Percentiles rank a stretch among this genome's conserved stretches.
Evolutionary conservation across 768 basidiomycete genomes (phyloP).

Genomic region (Glaciozyma antarctica): DNA sequence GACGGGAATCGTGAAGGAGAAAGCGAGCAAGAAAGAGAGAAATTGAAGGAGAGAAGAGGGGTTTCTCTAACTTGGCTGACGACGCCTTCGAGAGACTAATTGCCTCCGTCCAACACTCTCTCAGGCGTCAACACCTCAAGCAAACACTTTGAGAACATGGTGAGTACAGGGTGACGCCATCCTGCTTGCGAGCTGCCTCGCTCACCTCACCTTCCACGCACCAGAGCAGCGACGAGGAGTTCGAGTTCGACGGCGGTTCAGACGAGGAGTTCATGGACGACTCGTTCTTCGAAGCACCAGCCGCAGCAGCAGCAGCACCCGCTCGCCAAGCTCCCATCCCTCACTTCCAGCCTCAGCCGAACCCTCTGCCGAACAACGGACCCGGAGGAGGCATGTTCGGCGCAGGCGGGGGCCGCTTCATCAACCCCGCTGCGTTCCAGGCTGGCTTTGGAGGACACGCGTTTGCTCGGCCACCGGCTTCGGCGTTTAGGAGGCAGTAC

Average conservation of each 20-base stretch:
- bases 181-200: too few relatives aligned
- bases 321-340: not conserved
- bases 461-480: slow-evolving; percentile 44
- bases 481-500: slow-evolving; percentile 73
- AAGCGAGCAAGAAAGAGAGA: too few relatives aligned
- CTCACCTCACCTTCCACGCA: not conserved
- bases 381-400: not conserved
- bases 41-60: too few relatives aligned
- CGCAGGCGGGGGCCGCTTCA: slow-evolving; percentile 9
- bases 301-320: slow-evolving; percentile 6
- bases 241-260: slow-evolving; percentile 23
- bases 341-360: not conserved
- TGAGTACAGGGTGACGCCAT: too few relatives aligned
- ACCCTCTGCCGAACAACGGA: not conserved
- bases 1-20: too few relatives aligned
- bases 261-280: slow-evolving; percentile 29
- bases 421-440: slow-evolving; percentile 29
- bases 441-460: slow-evolving; percentile 32
- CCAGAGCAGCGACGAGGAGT: slow-evolving; percentile 22
- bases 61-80: too few relatives aligned
- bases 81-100: too few relatives aligned
- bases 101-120: too few relatives aligned
- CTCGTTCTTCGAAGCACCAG: not conserved
- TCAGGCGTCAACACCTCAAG: too few relatives aligned
- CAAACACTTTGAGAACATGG: too few relatives aligned